Evolutionary conservation across 495 filamentous ascomycete genomes (phyloP).

Genomic region (Massariosphaeria phaeospora): DNA sequence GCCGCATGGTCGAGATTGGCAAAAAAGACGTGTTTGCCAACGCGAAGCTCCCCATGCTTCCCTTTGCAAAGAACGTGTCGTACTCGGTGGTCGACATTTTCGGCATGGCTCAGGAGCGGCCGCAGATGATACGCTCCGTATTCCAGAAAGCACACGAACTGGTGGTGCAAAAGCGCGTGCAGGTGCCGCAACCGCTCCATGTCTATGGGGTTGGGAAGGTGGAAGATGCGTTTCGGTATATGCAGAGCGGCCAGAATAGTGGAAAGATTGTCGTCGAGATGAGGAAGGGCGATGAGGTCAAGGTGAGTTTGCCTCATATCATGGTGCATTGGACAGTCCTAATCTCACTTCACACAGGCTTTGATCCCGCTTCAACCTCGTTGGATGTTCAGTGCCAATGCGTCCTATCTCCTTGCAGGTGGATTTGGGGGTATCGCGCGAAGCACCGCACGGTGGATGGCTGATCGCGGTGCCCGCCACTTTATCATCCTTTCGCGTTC

Average conservation of each 20-base stretch:
- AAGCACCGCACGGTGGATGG: conserved; percentile 12
- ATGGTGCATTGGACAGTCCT: background rate
- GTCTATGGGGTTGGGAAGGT: conserved; percentile 43
- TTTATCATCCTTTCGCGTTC: conserved; percentile 13
- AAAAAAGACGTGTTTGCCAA: conserved; percentile 49
- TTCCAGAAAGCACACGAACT: background rate
- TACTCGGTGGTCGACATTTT: conserved; percentile 8
- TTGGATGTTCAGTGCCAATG: background rate
- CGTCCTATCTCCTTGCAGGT: conserved; percentile 37
- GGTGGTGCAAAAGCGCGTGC: background rate
- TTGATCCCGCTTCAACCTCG: background rate
- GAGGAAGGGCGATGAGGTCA: background rate
- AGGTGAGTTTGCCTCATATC: background rate
- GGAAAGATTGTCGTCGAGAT: conserved; percentile 56
- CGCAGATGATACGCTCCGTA: background rate
- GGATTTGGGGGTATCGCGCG: conserved; percentile 8
- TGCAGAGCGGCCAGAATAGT: conserved; percentile 52
- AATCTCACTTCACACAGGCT: conserved; percentile 1
- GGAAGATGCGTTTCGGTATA: conserved; percentile 50
- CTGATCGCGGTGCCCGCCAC: background rate
- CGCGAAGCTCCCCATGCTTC: conserved; percentile 22
- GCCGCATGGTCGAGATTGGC: conserved; percentile 56
- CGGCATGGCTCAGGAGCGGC: background rate
- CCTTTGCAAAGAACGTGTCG: conserved; percentile 21
- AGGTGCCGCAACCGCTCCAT: conserved; percentile 32